Evolutionary conservation across 1,139 yeast genomes (phyloP).

Genomic region (Pneumocystis murina): DNA sequence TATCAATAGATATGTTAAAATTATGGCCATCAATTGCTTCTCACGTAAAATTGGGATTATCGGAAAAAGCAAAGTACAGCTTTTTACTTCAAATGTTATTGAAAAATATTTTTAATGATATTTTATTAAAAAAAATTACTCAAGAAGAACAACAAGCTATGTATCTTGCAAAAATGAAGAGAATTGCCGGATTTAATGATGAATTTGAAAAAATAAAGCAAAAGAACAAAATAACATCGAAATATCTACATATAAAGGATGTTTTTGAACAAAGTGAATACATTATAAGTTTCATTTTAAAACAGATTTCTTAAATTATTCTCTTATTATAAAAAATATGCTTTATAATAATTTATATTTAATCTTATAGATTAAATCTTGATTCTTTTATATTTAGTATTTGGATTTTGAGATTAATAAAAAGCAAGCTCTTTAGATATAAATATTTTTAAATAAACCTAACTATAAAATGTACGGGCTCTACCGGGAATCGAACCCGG

Average conservation of each 20-base stretch:
- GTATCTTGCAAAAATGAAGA: neutral
- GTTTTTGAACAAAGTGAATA: neutral
- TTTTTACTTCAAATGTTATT: neutral
- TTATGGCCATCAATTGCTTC: neutral
- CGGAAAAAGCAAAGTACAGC: neutral
- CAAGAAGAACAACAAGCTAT: neutral
- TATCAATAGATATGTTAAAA: neutral
- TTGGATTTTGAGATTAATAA: neutral
- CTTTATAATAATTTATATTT: neutral
- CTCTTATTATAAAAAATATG: neutral
- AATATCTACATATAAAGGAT: neutral
- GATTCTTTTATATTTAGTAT: too few species aligned
- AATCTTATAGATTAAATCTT: too few species aligned
- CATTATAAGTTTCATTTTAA: neutral
- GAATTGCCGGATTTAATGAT: neutral
- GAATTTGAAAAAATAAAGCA: neutral
- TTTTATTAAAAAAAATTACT: neutral
- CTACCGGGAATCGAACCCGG: constrained; percentile 1
- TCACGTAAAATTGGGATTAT: neutral
- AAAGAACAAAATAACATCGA: neutral
- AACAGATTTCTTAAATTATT: neutral
- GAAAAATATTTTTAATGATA: neutral
- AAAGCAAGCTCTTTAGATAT: neutral
- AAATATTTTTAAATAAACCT: too few species aligned
- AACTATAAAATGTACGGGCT: neutral